Base-by-base conservation (phyloP, 78 protist species). In the Dictyostelium purpureum region DNA sequence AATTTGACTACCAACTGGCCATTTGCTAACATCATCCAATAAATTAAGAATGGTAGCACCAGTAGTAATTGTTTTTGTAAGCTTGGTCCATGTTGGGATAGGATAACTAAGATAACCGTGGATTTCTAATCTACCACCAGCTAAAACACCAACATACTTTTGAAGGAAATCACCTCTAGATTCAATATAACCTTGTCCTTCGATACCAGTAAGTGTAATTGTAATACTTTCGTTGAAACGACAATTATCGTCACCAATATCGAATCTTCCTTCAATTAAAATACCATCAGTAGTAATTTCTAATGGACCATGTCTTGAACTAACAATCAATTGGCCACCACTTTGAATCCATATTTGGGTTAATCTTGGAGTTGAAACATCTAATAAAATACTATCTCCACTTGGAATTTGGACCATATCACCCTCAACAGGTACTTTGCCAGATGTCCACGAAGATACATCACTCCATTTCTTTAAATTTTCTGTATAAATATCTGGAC, bases 231-330 rank as follows among this genome's bases (percentile, higher is more conserved):
- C 92, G 45, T 70, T 85, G 40, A 19, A 85, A 43, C 79, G 35
- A 45, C 92, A 85, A 28, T 43, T 37, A n/a, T 85, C 82, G 73
- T 85, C 61, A 49, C 92, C 92, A 73, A 85, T 75, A 73, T 85
- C 73, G 10, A 85, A 18, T 37, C 92, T 28, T 19, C 92, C 92
- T 59, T 70, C 75, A 35, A 85, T 73, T 31, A 85, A 14, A 0
- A 85, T 70, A 45, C 83, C 92, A 37, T 45, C 66, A 24, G 82
- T 59, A 19, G 14, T 59, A 26, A 85, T 26, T 56, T 59, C 74
- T 2, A 85, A 10, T 54, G 80, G 73, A 38, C 88, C 88, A 57
- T 85, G 35, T 18, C 24, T 73, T 12, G 92, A 73, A 31, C 76
- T 54, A 26, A 85, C 42, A 12, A 85, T 76, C 28, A 85, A 57